Evolutionary conservation across 2,329 filamentous ascomycete genomes (phyloP), one percentile per base, ranked within the genome.

Genomic region (Remersonia thermophila): DNA sequence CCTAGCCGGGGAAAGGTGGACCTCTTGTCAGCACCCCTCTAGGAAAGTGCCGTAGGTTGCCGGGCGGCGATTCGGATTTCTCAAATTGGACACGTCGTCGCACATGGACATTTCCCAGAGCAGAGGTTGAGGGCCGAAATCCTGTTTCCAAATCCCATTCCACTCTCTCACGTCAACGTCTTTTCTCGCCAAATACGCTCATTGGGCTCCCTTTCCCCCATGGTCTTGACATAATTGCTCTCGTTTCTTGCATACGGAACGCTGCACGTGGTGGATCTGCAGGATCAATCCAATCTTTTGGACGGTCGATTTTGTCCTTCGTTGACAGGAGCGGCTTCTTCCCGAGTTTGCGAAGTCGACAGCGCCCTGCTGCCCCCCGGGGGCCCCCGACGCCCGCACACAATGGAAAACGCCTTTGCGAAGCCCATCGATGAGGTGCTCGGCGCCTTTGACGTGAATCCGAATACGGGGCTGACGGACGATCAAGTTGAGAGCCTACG

Each of bases 371-470:
- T 37, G 32, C 37, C 26, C 20, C 5, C 20, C 20, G 5, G 20
- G 20, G 20, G 20, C 20, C 20, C 5, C 5, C 5, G 20, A 5
- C 9, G 20, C n/a, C n/a, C n/a, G n/a, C n/a, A n/a, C 20, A 48
- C 40, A 40, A 80, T 81, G 76, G 73, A 80, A 47, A 69, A 64
- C 61, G 75, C 77, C 46, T 80, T 73, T 51, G 63, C 71, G 46
- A 66, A 65, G 51, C 61, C 73, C 47, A 66, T 65, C 54, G 59
- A 67, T 51, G 62, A 73, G 56, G 72, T 80, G 48, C 63, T 82
- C 51, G 60, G 63, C 52, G 58, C 63, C 48, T 76, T 81, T 51
- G 58, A 61, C 11, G 75, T 78, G 37, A 62, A 75, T 44, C 60
- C 65, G 35, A 54, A 58, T 30, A 56, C 59, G 44, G 77, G 77